phyloP scores from a whole-genome alignment of 83 land plant species.

The Picea mariana region DNA sequence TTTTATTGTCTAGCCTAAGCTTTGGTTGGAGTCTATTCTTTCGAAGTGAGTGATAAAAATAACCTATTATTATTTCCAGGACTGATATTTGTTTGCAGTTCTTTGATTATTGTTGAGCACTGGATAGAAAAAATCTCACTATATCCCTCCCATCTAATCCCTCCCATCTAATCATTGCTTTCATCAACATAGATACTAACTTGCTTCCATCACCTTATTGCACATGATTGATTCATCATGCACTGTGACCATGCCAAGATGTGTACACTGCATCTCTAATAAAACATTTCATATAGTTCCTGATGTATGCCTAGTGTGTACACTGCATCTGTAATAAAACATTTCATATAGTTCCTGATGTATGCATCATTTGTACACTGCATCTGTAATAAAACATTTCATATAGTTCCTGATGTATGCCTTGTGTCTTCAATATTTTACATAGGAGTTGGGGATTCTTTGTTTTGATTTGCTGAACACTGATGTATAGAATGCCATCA shows the following conservation, averaged over 20 bases:
- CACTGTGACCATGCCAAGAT: neutral
- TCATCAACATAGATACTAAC: neutral
- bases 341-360: neutral
- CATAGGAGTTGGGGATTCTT: neutral
- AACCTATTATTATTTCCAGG: neutral
- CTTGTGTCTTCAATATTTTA: neutral
- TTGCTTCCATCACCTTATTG: neutral
- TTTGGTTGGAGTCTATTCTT: neutral
- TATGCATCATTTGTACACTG: neutral
- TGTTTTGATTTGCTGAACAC: neutral
- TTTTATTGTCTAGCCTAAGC: neutral
- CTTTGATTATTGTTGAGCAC: neutral
- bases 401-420: neutral
- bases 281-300: neutral
- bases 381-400: neutral
- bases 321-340: neutral
- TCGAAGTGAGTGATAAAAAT: neutral
- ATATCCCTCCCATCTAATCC: neutral
- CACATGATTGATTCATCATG: too few species aligned
- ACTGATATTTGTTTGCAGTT: neutral
- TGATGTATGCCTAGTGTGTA: neutral
- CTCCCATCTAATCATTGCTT: too few species aligned
- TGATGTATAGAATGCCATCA: neutral
- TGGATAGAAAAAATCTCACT: neutral
- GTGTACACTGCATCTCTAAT: neutral